A percentile compares a stretch with the other conserved stretches of the same genome.
Evolutionary conservation across 148 eudicot species (phyloP).

Genomic region (Vaccinium darrowii): DNA sequence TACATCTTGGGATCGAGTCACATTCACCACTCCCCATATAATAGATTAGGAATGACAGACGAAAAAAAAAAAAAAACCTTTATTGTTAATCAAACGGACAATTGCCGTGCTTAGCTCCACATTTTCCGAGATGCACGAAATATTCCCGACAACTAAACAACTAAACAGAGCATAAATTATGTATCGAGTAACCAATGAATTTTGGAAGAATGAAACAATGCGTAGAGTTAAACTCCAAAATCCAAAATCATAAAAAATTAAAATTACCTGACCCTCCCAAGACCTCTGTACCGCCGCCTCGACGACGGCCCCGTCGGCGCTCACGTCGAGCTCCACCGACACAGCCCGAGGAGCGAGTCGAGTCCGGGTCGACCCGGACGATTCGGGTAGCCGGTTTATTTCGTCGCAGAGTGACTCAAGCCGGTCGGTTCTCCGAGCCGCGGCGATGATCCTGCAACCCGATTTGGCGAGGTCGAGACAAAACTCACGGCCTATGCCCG

Average conservation of each 20-base stretch:
- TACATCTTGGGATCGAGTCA: no score
- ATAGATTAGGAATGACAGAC: no score
- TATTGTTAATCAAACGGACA: no score
- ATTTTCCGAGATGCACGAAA: no score
- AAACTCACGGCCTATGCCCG: slow-evolving; percentile 26
- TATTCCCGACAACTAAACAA: no score
- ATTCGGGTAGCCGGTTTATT: slow-evolving; percentile 15
- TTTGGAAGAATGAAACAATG: not conserved
- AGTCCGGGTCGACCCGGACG: not conserved
- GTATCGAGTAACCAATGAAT: no score
- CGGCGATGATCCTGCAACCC: slow-evolving; percentile 36
- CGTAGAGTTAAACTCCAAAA: not conserved
- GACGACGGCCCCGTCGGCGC: slow-evolving; percentile 21
- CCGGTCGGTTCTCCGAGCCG: slow-evolving; percentile 31
- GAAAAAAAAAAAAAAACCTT: no score
- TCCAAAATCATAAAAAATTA: not conserved
- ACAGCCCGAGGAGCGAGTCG: slow-evolving; percentile 14
- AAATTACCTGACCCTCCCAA: slow-evolving; percentile 40
- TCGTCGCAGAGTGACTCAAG: slow-evolving; percentile 28
- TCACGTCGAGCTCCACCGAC: slow-evolving; percentile 39
- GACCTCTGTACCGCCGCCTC: slow-evolving; percentile 32
- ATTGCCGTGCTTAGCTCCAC: no score
- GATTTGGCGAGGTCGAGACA: slow-evolving; percentile 30
- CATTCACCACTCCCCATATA: no score
- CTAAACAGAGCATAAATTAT: no score